These are phyloP conservation scores for Fonsecaea pugnacius DNA, from an alignment of 2,329 filamentous ascomycete species.

Conservation along the genomic window DNA sequence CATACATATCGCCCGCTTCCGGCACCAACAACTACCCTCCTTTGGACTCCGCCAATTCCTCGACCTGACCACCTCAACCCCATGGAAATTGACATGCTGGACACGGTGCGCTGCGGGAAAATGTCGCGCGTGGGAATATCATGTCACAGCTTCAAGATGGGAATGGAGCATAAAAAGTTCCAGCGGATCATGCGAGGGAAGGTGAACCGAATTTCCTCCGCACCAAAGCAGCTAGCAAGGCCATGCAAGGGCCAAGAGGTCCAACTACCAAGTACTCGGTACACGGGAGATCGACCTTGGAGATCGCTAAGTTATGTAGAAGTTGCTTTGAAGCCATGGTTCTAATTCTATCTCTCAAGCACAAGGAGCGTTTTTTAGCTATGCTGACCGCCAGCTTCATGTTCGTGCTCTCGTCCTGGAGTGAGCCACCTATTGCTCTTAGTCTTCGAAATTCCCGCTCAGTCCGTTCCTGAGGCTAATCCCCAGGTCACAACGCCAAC, in stretches of 20 bases:
- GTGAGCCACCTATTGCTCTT: not conserved
- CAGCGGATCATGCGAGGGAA: slow-evolving; percentile 2
- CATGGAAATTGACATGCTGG: slow-evolving; percentile 28
- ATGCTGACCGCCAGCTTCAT: slow-evolving; percentile 2
- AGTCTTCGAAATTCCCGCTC: not conserved
- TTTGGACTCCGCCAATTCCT: slow-evolving; percentile 25
- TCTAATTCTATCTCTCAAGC: slow-evolving; percentile 13
- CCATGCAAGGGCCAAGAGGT: no score
- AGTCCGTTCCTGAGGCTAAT: not conserved
- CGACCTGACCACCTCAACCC: slow-evolving; percentile 31
- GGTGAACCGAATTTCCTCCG: slow-evolving; percentile 17
- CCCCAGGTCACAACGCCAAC: not conserved
- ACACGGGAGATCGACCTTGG: not conserved
- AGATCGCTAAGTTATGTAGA: not conserved
- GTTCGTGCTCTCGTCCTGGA: not conserved
- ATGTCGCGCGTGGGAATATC: not conserved
- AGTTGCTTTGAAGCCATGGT: not conserved
- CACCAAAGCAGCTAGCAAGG: not conserved
- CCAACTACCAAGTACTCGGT: no score
- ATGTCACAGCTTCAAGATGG: slow-evolving; percentile 7
- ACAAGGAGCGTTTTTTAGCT: not conserved
- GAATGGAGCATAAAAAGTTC: slow-evolving; percentile 5
- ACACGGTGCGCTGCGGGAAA: not conserved
- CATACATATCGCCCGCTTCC: slow-evolving; percentile 26
- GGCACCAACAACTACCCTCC: slow-evolving; percentile 14